Evolutionary conservation across 1,284 basidiomycete genomes (phyloP).

Genomic region (Malassezia arunalokei): DNA sequence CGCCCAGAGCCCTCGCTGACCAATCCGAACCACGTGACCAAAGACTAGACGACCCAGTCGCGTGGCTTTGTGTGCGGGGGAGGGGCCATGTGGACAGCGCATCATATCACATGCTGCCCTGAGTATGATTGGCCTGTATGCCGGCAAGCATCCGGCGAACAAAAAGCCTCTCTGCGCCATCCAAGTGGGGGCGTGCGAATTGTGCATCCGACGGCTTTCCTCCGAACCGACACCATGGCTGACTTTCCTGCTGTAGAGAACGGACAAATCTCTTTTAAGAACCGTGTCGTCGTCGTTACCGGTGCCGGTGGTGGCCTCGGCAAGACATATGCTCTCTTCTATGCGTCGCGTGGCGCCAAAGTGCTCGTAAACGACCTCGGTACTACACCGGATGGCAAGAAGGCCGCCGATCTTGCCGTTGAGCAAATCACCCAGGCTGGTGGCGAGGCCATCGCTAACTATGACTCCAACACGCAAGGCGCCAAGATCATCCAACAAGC

Average conservation of each 20-base stretch:
- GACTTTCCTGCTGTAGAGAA: constrained; percentile 40
- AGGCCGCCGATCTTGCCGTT: constrained; percentile 82
- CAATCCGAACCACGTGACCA: no score
- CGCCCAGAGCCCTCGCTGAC: no score
- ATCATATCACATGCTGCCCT: no score
- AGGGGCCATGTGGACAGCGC: no score
- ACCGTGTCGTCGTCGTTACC: constrained; percentile 83
- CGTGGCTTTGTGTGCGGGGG: no score
- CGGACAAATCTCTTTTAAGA: constrained; percentile 57
- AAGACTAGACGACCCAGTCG: constrained; percentile 45
- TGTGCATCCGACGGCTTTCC: neutral
- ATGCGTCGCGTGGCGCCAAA: constrained; percentile 70
- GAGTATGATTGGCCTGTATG: no score
- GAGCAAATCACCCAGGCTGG: constrained; percentile 62
- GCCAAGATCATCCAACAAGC: constrained; percentile 75
- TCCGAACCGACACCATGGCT: constrained; percentile 22
- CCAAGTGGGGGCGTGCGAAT: neutral
- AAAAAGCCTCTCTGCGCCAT: no score
- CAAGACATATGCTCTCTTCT: constrained; percentile 72
- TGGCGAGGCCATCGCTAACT: constrained; percentile 61
- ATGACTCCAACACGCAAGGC: constrained; percentile 79
- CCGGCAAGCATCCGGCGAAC: no score
- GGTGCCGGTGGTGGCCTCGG: constrained; percentile 92
- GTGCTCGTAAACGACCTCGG: constrained; percentile 55
- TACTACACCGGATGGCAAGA: constrained; percentile 64